These are phyloP conservation scores for Pyrenopolyporus hunteri DNA, from an alignment of 495 filamentous ascomycete species.

Conservation along the genomic window DNA sequence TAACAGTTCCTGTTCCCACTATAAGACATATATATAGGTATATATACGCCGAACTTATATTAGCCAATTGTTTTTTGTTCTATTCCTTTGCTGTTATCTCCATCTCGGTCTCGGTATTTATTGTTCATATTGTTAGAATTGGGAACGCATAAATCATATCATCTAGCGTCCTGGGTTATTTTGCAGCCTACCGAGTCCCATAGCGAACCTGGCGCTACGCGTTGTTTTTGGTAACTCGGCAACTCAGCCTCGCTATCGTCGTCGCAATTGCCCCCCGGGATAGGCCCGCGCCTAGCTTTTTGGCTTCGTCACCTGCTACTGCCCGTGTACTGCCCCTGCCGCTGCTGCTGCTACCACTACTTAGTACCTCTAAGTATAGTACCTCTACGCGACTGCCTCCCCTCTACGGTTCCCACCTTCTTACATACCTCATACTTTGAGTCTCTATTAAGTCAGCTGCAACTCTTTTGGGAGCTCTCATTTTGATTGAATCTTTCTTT, in stretches of 20 bases:
- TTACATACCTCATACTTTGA: background rate
- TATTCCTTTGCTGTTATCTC: too few species aligned
- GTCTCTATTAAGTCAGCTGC: conserved; percentile 19
- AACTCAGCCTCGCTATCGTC: conserved; percentile 31
- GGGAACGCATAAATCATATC: too few species aligned
- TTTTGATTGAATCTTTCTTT: conserved; percentile 9
- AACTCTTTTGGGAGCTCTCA: conserved; percentile 4
- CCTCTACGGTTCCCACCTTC: conserved; percentile 5
- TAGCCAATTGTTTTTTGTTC: too few species aligned
- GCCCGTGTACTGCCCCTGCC: background rate
- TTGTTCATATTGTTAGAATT: too few species aligned
- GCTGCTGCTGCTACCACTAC: background rate
- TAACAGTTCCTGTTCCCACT: too few species aligned
- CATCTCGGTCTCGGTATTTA: too few species aligned
- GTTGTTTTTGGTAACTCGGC: conserved; percentile 15
- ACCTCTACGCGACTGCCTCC: too few species aligned
- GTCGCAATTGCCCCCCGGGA: background rate
- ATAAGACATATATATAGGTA: too few species aligned
- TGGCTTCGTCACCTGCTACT: conserved; percentile 12
- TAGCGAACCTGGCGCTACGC: conserved; percentile 1
- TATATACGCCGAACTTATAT: too few species aligned
- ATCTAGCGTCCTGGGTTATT: too few species aligned
- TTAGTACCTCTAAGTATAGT: too few species aligned
- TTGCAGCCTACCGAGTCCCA: background rate
- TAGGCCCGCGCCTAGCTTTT: conserved; percentile 24